Evolutionary conservation across 306 rosid genomes (phyloP), one percentile per base, ranked within the genome.

Genomic region (Casuarina equisetifolia): DNA sequence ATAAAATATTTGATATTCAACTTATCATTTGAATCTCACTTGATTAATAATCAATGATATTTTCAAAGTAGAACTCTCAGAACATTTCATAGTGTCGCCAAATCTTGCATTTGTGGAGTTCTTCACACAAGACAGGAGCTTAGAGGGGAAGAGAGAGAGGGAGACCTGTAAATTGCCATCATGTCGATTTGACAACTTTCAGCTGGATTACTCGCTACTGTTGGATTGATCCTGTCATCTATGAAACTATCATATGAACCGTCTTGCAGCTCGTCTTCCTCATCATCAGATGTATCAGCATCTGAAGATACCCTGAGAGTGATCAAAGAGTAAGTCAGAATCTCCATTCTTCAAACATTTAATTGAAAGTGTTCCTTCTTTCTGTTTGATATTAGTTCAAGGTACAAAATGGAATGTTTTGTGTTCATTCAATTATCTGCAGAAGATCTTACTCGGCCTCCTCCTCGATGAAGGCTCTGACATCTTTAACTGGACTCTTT

Each of bases 81-180:
- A 25, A 57, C 8, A 57, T 57, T 57, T 57, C 20, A 57, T 19
- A 12, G 36, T 36, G 20, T 57, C 11, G 20, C 38, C 51, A 48
- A 48, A 36, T 36, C n/a, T 35, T 32, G 35, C 35, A 61, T 61
- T 32, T 20, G 16, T 9, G 44, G 17, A 17, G 36, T 35, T 32
- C 40, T 12, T 20, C 40, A 35, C 17, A 19, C 68, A n/a, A 46
- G 49, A 36, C 77, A 36, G 12, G 67, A 20, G 42, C 7, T 19
- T 2, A 9, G 3, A 49, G 1, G 7, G 61, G 69, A 48, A 44
- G 68, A 79, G 25, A 73, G 59, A 59, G 61, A 38, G 25, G 78
- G 38, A 72, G 43, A 43, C 98, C 97, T 92, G 95, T 92, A 94
- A 76, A 92, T 84, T 71, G 95, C 90, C 95, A 92, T 94, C 97